Evolutionary conservation across 2,329 filamentous ascomycete species (phyloP).

Genomic region (Xylariaceae sp.): DNA sequence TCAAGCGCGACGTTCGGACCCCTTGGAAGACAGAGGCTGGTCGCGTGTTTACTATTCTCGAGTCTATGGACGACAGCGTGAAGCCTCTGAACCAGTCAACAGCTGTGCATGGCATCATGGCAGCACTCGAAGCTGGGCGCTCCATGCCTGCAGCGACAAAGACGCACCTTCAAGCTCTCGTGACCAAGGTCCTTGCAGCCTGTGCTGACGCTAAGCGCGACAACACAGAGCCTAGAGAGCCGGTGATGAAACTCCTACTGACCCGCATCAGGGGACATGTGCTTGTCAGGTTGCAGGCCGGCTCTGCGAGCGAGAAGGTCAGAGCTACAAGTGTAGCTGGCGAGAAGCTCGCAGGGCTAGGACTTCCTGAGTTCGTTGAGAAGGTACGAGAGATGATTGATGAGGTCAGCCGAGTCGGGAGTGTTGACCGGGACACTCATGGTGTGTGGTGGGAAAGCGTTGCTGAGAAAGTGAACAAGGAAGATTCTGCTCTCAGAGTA

Average conservation of each 20-base stretch:
- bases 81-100: slow-evolving; percentile 52
- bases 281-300: slow-evolving; percentile 66
- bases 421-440: slow-evolving; percentile 72
- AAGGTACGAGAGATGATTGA: slow-evolving; percentile 73
- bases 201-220: slow-evolving; percentile 52
- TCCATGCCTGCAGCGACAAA: slow-evolving; percentile 70
- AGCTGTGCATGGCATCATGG: slow-evolving; percentile 65
- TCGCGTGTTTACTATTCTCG: slow-evolving; percentile 73
- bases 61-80: slow-evolving; percentile 55
- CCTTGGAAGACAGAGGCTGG: slow-evolving; percentile 78
- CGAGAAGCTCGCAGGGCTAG: slow-evolving; percentile 72
- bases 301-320: slow-evolving; percentile 72
- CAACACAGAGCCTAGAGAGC: slow-evolving; percentile 55
- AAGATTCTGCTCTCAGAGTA: slow-evolving; percentile 34
- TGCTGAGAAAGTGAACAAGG: slow-evolving; percentile 59
- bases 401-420: slow-evolving; percentile 67
- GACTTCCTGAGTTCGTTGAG: slow-evolving; percentile 75
- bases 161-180: slow-evolving; percentile 61
- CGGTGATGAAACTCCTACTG: slow-evolving; percentile 69
- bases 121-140: slow-evolving; percentile 65
- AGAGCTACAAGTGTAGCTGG: slow-evolving; percentile 71
- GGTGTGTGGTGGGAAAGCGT: slow-evolving; percentile 73
- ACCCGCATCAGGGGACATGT: slow-evolving; percentile 72
- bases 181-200: slow-evolving; percentile 61
- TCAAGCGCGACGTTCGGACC: slow-evolving; percentile 79